Evolutionary conservation across 202 grass and related monocot species (phyloP).

Genomic region (Schoenoplectus tabernaemontani): DNA sequence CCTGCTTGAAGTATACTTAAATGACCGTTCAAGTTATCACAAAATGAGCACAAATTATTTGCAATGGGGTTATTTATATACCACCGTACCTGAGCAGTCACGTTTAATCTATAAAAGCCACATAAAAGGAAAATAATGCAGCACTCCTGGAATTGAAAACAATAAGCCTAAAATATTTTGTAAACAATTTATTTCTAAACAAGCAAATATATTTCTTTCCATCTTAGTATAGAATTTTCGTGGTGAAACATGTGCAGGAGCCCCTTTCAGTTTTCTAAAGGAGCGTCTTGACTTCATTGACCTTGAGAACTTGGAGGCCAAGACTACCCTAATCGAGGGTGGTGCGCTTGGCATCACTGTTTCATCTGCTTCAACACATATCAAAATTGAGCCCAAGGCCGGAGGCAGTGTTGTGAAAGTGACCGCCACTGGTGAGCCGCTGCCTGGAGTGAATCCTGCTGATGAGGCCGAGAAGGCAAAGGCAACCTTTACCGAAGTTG

Average conservation of each 20-base stretch:
- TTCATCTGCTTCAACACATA: constrained; percentile 30
- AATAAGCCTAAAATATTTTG: too few relatives aligned
- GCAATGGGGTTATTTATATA: neutral
- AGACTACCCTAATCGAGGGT: constrained; percentile 37
- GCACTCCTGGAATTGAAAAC: too few relatives aligned
- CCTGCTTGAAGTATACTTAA: neutral
- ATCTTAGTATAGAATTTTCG: neutral
- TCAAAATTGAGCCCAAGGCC: constrained; percentile 41
- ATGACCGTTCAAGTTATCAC: neutral
- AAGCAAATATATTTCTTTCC: neutral
- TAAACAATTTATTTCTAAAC: neutral
- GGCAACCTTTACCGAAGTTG: constrained; percentile 19
- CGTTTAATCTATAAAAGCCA: neutral
- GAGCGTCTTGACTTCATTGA: constrained; percentile 57
- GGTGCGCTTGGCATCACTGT: constrained; percentile 35
- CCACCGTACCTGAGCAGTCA: neutral
- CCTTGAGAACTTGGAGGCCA: constrained; percentile 36
- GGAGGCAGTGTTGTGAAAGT: constrained; percentile 46
- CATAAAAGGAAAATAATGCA: too few relatives aligned
- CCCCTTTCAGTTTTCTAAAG: constrained; percentile 33
- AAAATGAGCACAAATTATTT: neutral
- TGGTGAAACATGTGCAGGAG: constrained; percentile 16
- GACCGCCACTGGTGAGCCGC: constrained; percentile 20
- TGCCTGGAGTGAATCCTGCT: constrained; percentile 28
- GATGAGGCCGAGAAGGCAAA: constrained; percentile 39